Percentiles rank a stretch among this genome's conserved stretches.
Evolutionary conservation across 345 rosid species (phyloP).

Genomic region (Erysimum cheiranthoides): DNA sequence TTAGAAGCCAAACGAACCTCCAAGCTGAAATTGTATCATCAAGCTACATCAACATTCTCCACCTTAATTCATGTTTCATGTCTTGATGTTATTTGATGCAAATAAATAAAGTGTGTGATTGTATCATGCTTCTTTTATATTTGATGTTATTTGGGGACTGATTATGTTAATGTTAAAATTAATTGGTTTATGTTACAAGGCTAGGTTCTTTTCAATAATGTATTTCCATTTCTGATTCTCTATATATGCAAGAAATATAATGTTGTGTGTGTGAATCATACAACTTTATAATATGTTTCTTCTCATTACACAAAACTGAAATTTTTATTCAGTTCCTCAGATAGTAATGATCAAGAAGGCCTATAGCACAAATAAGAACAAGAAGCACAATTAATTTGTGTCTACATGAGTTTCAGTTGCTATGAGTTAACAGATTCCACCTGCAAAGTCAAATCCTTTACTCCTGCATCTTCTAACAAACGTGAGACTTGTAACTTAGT

Average conservation of each 20-base stretch:
- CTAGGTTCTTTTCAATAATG: too few species aligned
- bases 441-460: slow-evolving; percentile 88
- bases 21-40: too few species aligned
- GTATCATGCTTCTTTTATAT: too few species aligned
- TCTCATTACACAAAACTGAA: neutral
- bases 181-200: too few species aligned
- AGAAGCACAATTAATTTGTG: slow-evolving; percentile 2
- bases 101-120: too few species aligned
- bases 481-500: slow-evolving; percentile 62
- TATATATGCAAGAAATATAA: neutral
- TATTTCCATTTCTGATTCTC: neutral
- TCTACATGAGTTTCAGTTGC: slow-evolving; percentile 15
- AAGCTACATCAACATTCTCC: too few species aligned
- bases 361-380: neutral
- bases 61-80: too few species aligned
- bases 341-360: slow-evolving; percentile 10
- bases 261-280: too few species aligned
- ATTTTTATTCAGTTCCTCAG: neutral
- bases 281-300: neutral
- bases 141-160: too few species aligned
- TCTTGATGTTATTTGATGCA: too few species aligned
- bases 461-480: slow-evolving; percentile 73
- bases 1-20: too few species aligned
- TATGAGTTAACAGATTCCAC: slow-evolving; percentile 54
- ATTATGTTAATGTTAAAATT: too few species aligned